Base-by-base conservation (phyloP, 1,284 basidiomycete species). In the Cutaneotrichosporon sp. region DNA sequence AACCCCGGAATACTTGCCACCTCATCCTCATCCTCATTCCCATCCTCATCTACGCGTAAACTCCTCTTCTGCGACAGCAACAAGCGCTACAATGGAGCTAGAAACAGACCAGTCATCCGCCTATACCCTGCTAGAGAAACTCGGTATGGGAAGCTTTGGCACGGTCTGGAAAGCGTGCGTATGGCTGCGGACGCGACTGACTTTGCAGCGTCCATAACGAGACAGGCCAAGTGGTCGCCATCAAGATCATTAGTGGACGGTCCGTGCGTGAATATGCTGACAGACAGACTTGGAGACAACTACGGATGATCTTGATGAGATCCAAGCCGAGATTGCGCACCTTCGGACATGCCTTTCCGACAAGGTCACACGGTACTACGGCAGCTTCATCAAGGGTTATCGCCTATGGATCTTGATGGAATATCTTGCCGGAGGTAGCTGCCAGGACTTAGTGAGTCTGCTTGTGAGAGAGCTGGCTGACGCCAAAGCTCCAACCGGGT, bases 331-430 rank as follows among this genome's bases (percentile, higher is more conserved):
- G 81, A 98, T 99, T 70, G 89, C 92, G 14, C 96, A 92, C 78
- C 85, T 99, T 36, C 92, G 95, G 0, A 92, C 93, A 73, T 97
- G 93, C 82, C 92, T 95, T 76, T 97, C 94, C 10, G 91, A 95
- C 80, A 92, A 92, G 78, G 92, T 99, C 63, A 99, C 96, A 42
- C 85, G 89, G 56, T 99, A 98, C 81, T 98, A 97, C 74, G 96
- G 93, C 58, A 95, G 92, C 62, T 99, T 99, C 79, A 92, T 99
- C 66, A 89, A 92, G 69, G 89, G 91, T 16, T 98, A 96, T 84
- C 97, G 97, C 79, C 85, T 99, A 21, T 99, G 97, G 97, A 99
- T 99, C 76, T 85, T 99, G 74, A 99, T 99, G 97, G 96, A 99
- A 80, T 98, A 93, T 79, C 89, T 98, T 58, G 94, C 94, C 0